Percentiles rank a stretch among this genome's conserved stretches.
phyloP scores from a whole-genome alignment of 495 filamentous ascomycete genomes.

The Wilcoxina mikolae region DNA sequence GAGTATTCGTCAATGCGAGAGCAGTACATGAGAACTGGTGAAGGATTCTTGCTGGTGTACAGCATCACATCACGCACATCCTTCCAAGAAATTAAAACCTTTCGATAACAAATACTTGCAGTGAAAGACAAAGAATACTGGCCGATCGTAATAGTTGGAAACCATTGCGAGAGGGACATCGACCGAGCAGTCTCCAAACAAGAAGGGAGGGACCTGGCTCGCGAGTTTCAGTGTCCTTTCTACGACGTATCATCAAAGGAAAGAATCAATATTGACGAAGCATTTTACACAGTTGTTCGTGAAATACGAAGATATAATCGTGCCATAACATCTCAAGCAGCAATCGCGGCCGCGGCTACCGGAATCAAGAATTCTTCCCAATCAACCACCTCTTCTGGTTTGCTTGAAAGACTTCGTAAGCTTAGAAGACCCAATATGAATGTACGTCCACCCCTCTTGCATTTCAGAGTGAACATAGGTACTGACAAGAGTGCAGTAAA shows the following conservation, averaged over 20 bases:
- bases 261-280: constrained; percentile 93
- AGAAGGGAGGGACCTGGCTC: constrained; percentile 84
- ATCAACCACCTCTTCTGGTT: no score
- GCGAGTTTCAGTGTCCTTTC: constrained; percentile 85
- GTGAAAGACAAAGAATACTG: constrained; percentile 99
- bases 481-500: no score
- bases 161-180: constrained; percentile 93
- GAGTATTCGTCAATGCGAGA: constrained; percentile 99
- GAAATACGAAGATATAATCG: constrained; percentile 96
- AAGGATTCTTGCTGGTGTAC: constrained; percentile 95
- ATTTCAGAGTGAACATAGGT: no score
- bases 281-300: constrained; percentile 93
- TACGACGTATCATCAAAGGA: constrained; percentile 98
- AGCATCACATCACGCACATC: constrained; percentile 93
- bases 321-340: no score
- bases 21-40: constrained; percentile 99
- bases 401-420: no score
- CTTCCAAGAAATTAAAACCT: constrained; percentile 95
- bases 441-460: no score
- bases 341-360: no score
- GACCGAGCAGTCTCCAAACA: constrained; percentile 81
- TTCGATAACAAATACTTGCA: constrained; percentile 94
- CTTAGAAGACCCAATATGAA: no score
- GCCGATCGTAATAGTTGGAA: constrained; percentile 97
- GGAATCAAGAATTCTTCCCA: no score